Evolutionary conservation across 306 rosid species (phyloP), one percentile per base, ranked within the genome.

Genomic region (Pachyrhizus erosus): DNA sequence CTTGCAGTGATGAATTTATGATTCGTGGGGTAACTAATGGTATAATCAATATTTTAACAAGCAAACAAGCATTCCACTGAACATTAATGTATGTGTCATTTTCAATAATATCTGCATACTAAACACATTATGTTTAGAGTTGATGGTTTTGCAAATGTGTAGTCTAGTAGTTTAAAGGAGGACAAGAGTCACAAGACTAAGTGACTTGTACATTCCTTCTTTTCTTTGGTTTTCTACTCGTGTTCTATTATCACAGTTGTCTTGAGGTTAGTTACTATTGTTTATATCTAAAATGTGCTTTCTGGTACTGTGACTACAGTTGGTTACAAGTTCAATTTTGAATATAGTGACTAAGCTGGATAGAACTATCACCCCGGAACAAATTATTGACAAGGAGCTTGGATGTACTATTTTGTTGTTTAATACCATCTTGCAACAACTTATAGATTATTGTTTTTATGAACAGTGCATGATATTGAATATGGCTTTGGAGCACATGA

Each of bases 401-500:
- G 62, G 60, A 51, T 74, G 58, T 23, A 77, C 77, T 65, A 37
- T 43, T 79, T 21, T 54, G 24, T 21, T 74, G 57, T 83, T 62
- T 46, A 66, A 48, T 40, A 64, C 55, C 70, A 64, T 81, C 34
- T 65, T 75, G 55, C 80, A 70, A 49, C 43, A 48, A 37, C 75
- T 76, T 86, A 82, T 78, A n/a, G 76, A 83, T 42, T 45, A 81
- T 75, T 85, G 11, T 78, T 84, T 83, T 85, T 18, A 62, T 73
- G 71, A 40, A 82, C 93, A 96, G 98, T 90, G 58, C 97, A 93
- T 80, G 97, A 91, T 64, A 58, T 87, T 89, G 99, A 96, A 84
- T 96, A 89, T 81, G 98, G 92, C 51, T 96, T 88, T 82, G 99
- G 98, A 84, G 98, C 97, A 77, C 99, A 96, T 52, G 98, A 96